These are phyloP conservation scores for Peterozyma xylosa DNA, from an alignment of 805 yeast species.

Conservation along the genomic window DNA sequence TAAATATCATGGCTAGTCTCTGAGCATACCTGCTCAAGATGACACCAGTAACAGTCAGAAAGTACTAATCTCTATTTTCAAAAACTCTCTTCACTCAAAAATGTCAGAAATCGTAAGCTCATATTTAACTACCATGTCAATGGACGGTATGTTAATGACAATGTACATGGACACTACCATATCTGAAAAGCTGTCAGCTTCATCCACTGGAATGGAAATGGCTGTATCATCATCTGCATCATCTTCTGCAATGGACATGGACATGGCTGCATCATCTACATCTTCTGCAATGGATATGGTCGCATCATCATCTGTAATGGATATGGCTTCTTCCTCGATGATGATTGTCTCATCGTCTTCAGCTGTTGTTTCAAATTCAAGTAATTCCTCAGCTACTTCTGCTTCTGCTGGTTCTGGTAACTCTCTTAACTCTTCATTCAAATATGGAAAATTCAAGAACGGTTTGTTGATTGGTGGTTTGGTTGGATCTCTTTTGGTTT, in stretches of 20 bases:
- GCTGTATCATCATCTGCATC: not conserved
- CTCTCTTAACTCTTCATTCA: too few species aligned
- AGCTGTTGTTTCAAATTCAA: not conserved
- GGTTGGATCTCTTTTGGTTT: too few species aligned
- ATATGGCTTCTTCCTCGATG: not conserved
- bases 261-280: not conserved
- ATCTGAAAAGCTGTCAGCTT: not conserved
- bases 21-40: too few species aligned
- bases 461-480: too few species aligned
- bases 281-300: conserved; percentile 2
- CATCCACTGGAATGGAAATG: not conserved
- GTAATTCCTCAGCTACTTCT: not conserved
- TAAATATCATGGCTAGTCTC: too few species aligned
- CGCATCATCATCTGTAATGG: not conserved
- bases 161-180: conserved; percentile 8
- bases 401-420: conserved; percentile 1
- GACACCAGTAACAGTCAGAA: too few species aligned
- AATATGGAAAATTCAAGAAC: too few species aligned
- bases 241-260: not conserved
- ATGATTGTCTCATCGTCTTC: not conserved
- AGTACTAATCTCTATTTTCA: too few species aligned
- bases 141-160: conserved; percentile 9
- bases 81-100: not conserved
- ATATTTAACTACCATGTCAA: conserved; percentile 7
- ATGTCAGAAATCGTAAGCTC: conserved; percentile 7